Evolutionary conservation across 108 stramenopile genomes (phyloP), one percentile per base, ranked within the genome.

Genomic region (Skeletonema menzelii): DNA sequence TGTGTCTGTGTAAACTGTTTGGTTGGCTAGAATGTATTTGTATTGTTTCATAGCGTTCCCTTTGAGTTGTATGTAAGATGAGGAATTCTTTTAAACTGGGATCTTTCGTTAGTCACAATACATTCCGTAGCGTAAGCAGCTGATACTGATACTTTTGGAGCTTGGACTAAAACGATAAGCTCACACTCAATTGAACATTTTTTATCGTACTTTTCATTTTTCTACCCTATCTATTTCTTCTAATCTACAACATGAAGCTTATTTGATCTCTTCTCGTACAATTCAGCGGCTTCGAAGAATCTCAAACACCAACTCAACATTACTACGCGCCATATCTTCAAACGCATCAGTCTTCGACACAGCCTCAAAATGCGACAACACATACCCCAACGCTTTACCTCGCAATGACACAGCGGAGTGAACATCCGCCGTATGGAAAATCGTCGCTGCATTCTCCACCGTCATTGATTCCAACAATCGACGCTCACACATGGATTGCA

Each of bases 281-380:
- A 19, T 49, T 77, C 55, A 90, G 68, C 92, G 91, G 59, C 85
- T 92, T 38, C 86, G 88, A 8, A 97, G 81, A 26, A 97, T 89
- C 65, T 97, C 96, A 80, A 97, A 94, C 15, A 98, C 96, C n/a
- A 99, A 84, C 34, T 99, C 98, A 61, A 97, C 93, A 76, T 99
- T 98, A 60, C 76, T 84, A 32, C 97, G 57, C n/a, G 95, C 97
- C 97, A 99, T 98, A 71, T 98, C 97, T 82, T 96, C 96, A 85
- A 99, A 97, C 17, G 86, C 72, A 5, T 69, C 27, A 12, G 94
- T 96, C 83, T 96, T 96, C 11, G 93, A 94, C 17, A 98, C 88
- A 63, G 77, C 84, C 86, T 99, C 98, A 82, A 99, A 99, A 82
- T 97, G 92, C 4, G 85, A 82, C 27, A 98, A 63, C 35, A 98